Base-by-base conservation (phyloP, 768 basidiomycete genomes). In the Leucosporidium yakuticum region DNA sequence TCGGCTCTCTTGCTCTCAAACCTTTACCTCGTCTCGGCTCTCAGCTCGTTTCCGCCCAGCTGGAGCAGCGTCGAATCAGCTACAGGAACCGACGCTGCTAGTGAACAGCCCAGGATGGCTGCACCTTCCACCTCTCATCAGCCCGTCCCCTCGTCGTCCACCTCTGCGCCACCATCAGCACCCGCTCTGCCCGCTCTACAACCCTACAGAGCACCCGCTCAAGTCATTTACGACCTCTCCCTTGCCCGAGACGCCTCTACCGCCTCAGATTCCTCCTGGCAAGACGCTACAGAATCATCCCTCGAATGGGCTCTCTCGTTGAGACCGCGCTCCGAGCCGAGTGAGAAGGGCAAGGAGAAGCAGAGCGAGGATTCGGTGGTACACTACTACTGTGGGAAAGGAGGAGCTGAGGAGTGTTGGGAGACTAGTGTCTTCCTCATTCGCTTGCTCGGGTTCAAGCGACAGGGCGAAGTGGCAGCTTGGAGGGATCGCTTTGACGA, bases 381-480 rank as follows among this genome's bases (percentile, higher is more conserved):
- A 7, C 92, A 96, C 74, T 94, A 91, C 90, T 94, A 88, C 77
- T 96, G 93, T 77, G 77, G 80, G 34, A 82, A 83, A 48, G 87
- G 86, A 5, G 79, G 83, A 39, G 76, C 81, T 14, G 79, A 84
- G 44, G 86, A 84, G 0, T 77, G 83, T 14, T 69, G 67, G 67
- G 87, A 85, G 66, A 85, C 87, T 2, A 90, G 93, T 0, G 86
- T 85, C 0, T 96, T 93, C 79, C 83, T 90, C 59, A 80, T 95
- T 48, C 85, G 91, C 60, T 78, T 96, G 49, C 87, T 88, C 76
- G 91, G 91, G 15, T 96, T 91, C 74, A 74, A 79, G 62, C 83
- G 54, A n/a, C 27, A 84, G 60, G 78, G 80, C 0, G 80, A 81
- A 36, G 87, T 89, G 4, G 81, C 83, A 2, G 77, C 79, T 49